These are phyloP conservation scores for Carex myosuroides DNA, from an alignment of 176 grass and related monocot species.

Conservation along the genomic window DNA sequence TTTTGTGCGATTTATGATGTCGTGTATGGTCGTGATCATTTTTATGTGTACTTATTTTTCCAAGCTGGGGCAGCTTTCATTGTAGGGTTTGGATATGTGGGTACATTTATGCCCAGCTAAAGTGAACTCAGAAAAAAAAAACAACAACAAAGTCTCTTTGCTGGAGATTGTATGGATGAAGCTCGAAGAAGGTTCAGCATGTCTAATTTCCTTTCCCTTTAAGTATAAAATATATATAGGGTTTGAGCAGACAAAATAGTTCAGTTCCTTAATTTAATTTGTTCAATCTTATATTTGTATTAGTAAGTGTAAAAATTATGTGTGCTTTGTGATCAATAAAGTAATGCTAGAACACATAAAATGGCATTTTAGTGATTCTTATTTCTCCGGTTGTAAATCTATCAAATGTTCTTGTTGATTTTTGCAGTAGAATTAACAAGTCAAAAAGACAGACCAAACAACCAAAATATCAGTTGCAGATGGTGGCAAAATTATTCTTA, in stretches of 20 bases:
- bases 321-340: constrained; percentile 11
- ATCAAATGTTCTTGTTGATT: not conserved
- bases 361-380: not conserved
- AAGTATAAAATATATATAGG: not conserved
- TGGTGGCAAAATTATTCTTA: not conserved
- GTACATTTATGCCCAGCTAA: constrained; percentile 39
- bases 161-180: not conserved
- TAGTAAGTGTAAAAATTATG: constrained; percentile 11
- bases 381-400: not conserved
- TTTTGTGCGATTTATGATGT: constrained; percentile 72
- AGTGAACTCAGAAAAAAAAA: not conserved
- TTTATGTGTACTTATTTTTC: constrained; percentile 64
- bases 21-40: constrained; percentile 45
- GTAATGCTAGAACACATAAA: not conserved
- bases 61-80: constrained; percentile 70
- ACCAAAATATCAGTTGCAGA: not conserved
- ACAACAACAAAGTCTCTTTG: not conserved
- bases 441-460: not conserved
- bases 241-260: not conserved
- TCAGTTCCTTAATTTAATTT: constrained; percentile 5
- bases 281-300: constrained; percentile 12
- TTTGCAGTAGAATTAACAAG: not conserved
- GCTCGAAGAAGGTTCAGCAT: constrained; percentile 1
- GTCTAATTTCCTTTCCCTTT: not conserved
- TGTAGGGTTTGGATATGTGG: constrained; percentile 63